Evolutionary conservation across 148 eudicot species (phyloP).

Genomic region (Cornus florida): DNA sequence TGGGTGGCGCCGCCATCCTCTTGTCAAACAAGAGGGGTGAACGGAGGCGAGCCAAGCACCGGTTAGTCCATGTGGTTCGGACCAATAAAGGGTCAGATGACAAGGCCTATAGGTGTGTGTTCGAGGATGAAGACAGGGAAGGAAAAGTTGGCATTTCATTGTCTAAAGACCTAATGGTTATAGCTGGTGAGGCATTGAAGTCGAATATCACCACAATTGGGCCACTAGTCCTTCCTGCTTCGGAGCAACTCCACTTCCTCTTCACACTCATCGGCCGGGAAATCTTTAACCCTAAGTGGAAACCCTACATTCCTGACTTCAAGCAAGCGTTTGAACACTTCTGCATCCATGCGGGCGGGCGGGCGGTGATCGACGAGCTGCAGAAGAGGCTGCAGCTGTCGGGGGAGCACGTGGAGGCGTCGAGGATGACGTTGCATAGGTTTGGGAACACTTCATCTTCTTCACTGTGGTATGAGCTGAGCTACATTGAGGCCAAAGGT

Average conservation of each 20-base stretch:
- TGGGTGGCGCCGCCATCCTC: conserved; percentile 38
- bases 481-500: conserved; percentile 36
- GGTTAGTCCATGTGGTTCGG: conserved; percentile 29
- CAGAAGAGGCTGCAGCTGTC: conserved; percentile 38
- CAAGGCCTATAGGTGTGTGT: conserved; percentile 26
- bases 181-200: conserved; percentile 39
- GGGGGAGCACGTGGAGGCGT: conserved; percentile 40
- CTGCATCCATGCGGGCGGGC: conserved; percentile 39
- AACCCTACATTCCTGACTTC: conserved; percentile 37
- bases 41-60: conserved; percentile 32
- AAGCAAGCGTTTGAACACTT: conserved; percentile 33
- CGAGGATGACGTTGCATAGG: conserved; percentile 32
- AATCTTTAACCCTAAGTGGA: conserved; percentile 22
- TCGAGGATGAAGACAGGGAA: conserved; percentile 33
- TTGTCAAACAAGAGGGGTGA: conserved; percentile 33
- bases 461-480: conserved; percentile 37
- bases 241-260: conserved; percentile 33
- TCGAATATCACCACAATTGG: conserved; percentile 36
- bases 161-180: conserved; percentile 40
- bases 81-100: conserved; percentile 31
- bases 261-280: conserved; percentile 24
- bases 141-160: conserved; percentile 34
- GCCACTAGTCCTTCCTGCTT: conserved; percentile 32
- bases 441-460: conserved; percentile 38
- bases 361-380: conserved; percentile 48